Conservation (phyloP, 192 early-diverging fungal species). For the Entomortierella chlamydospora region DNA sequence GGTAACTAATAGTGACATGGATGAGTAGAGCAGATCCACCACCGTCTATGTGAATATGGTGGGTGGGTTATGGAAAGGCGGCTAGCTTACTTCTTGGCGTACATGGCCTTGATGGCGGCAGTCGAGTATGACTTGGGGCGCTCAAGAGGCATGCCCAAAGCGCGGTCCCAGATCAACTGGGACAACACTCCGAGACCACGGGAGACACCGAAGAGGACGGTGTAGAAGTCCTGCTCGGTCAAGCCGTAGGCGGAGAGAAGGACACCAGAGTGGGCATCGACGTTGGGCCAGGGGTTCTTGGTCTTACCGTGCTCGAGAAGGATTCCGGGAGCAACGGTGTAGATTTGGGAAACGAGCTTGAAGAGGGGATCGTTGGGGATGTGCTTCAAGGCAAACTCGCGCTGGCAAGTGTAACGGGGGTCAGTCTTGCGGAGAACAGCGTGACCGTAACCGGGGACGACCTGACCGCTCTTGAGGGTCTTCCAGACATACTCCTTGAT, state of each 20-base stretch:
- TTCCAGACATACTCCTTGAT: slow-evolving; percentile 98
- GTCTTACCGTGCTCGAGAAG: slow-evolving; percentile 99
- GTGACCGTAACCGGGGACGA: slow-evolving; percentile 99
- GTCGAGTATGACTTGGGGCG: slow-evolving; percentile 93
- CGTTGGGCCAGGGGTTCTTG: slow-evolving; percentile 99
- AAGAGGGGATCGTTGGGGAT: slow-evolving; percentile 96
- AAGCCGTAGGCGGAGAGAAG: slow-evolving; percentile 96
- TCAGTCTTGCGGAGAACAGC: slow-evolving; percentile 95
- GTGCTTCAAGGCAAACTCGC: slow-evolving; percentile 99
- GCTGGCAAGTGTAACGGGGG: slow-evolving; percentile 97
- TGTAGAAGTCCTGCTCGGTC: slow-evolving; percentile 99
- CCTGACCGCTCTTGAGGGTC: slow-evolving; percentile 95
- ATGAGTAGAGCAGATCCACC: no score
- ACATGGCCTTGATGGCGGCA: slow-evolving; percentile 89
- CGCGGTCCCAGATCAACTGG: slow-evolving; percentile 98
- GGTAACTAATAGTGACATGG: no score
- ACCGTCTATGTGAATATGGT: no score
- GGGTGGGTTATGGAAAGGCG: no score
- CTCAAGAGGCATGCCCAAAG: slow-evolving; percentile 94
- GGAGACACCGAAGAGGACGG: slow-evolving; percentile 98
- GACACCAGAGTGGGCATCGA: slow-evolving; percentile 98
- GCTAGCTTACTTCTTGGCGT: no score
- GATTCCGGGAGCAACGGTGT: slow-evolving; percentile 96
- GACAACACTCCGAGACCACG: slow-evolving; percentile 95
- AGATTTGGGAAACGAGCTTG: slow-evolving; percentile 95